Evolutionary conservation across 2,329 filamentous ascomycete species (phyloP).

Genomic region (Nemania sp.): DNA sequence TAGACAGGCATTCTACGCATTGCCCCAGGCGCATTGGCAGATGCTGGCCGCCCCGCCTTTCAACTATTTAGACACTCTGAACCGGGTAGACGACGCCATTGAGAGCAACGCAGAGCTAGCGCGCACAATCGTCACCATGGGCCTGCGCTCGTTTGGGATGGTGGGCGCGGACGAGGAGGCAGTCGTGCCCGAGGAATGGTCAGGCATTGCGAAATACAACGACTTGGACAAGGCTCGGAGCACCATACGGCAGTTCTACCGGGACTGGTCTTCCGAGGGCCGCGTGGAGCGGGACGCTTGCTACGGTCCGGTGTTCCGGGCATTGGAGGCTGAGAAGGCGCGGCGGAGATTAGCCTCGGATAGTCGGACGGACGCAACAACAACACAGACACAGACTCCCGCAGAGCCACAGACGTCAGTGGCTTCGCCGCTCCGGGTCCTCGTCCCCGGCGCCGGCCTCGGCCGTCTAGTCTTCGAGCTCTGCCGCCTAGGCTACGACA

Average conservation of each 20-base stretch:
- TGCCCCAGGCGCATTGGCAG: constrained; percentile 86
- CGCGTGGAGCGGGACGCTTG: constrained; percentile 78
- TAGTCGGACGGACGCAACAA: background rate
- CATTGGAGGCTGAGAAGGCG: constrained; percentile 66
- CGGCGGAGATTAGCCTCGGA: constrained; percentile 11
- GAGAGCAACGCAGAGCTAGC: constrained; percentile 88
- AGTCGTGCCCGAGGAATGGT: constrained; percentile 72
- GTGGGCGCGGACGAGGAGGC: constrained; percentile 53
- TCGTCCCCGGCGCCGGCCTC: constrained; percentile 91
- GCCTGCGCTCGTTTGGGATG: constrained; percentile 74
- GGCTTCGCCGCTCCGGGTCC: constrained; percentile 67
- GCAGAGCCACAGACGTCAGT: constrained; percentile 38
- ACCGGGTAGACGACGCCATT: constrained; percentile 86
- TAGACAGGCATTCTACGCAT: constrained; percentile 91
- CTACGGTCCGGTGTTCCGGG: constrained; percentile 78
- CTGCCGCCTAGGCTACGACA: constrained; percentile 75
- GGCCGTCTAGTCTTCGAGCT: constrained; percentile 92
- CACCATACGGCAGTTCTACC: constrained; percentile 92
- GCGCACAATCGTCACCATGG: constrained; percentile 78
- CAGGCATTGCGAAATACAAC: constrained; percentile 73
- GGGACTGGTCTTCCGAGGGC: constrained; percentile 91
- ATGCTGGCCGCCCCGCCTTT: constrained; percentile 86
- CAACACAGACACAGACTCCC: background rate
- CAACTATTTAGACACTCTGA: constrained; percentile 81
- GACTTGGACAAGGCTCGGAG: constrained; percentile 94